Conservation (phyloP, 2,329 filamentous ascomycete species). For the Ceratocystis papillata region DNA sequence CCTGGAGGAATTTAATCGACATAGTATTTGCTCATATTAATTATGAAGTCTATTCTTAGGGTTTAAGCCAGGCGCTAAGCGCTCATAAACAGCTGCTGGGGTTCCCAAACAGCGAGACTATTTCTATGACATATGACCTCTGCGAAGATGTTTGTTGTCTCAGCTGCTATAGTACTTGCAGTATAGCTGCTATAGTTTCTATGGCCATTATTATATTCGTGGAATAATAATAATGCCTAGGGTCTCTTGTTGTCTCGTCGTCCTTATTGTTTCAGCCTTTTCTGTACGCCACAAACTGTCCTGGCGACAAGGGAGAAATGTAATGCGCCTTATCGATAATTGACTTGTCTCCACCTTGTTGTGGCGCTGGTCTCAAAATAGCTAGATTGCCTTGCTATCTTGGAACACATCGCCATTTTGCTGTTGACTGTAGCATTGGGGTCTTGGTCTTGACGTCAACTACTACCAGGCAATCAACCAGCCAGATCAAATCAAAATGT, state of each 20-base stretch:
- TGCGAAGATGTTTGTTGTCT: no score
- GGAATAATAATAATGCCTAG: neutral
- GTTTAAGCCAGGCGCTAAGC: neutral
- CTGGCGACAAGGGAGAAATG: neutral
- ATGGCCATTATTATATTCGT: no score
- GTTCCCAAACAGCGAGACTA: no score
- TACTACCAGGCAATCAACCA: conserved; percentile 4
- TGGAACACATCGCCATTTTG: conserved; percentile 10
- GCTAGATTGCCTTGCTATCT: neutral
- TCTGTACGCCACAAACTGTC: neutral
- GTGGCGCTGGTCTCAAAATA: neutral
- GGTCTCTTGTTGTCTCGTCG: neutral
- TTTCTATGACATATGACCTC: no score
- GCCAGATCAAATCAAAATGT: conserved; percentile 38
- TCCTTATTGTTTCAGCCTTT: neutral
- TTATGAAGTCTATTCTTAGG: neutral
- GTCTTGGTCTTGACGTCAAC: conserved; percentile 3
- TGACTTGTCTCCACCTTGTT: neutral
- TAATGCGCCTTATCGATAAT: neutral
- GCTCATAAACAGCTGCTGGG: neutral
- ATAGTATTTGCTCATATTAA: neutral
- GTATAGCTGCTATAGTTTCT: no score
- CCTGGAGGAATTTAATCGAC: neutral
- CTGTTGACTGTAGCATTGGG: neutral
- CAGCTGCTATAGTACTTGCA: no score